Evolutionary conservation across 768 basidiomycete species (phyloP).

Genomic region (Suillus subaureus): DNA sequence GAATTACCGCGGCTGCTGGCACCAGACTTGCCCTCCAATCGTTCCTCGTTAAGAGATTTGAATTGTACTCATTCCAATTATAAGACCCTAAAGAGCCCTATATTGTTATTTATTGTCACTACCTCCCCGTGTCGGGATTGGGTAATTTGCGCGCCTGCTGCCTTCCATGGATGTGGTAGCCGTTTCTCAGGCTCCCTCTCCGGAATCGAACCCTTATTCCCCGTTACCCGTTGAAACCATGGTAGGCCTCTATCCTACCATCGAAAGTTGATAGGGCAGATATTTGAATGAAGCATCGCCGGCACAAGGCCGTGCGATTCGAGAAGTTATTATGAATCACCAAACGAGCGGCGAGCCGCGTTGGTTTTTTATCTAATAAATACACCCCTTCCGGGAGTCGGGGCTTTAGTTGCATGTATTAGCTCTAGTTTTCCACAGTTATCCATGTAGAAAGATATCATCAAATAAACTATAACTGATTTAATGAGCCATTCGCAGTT

Average conservation of each 20-base stretch:
- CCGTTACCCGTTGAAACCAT: slow-evolving; percentile 80
- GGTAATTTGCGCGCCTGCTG: slow-evolving; percentile 42
- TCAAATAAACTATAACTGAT: slow-evolving; percentile 85
- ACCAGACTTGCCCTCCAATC: too few species aligned
- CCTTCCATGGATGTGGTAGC: slow-evolving; percentile 41
- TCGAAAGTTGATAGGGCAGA: too few species aligned
- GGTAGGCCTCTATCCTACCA: slow-evolving; percentile 76
- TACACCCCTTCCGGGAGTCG: too few species aligned
- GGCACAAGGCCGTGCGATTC: too few species aligned
- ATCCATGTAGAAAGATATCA: slow-evolving; percentile 76
- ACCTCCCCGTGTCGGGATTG: slow-evolving; percentile 42
- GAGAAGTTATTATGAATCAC: too few species aligned
- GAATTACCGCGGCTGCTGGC: too few species aligned
- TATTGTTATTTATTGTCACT: slow-evolving; percentile 49
- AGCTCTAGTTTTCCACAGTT: slow-evolving; percentile 82
- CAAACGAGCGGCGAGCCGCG: too few species aligned
- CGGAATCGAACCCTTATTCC: slow-evolving; percentile 60
- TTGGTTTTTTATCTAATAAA: too few species aligned
- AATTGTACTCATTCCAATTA: too few species aligned
- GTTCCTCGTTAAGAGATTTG: too few species aligned
- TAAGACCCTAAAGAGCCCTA: slow-evolving; percentile 32
- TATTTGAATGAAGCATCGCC: slow-evolving; percentile 44
- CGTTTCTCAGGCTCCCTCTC: slow-evolving; percentile 35
- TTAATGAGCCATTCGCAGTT: slow-evolving; percentile 84
- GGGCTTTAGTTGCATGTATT: slow-evolving; percentile 58